Evolutionary conservation across 1,284 basidiomycete species (phyloP), one percentile per base, ranked within the genome.

Genomic region (Phlebopus sp.): DNA sequence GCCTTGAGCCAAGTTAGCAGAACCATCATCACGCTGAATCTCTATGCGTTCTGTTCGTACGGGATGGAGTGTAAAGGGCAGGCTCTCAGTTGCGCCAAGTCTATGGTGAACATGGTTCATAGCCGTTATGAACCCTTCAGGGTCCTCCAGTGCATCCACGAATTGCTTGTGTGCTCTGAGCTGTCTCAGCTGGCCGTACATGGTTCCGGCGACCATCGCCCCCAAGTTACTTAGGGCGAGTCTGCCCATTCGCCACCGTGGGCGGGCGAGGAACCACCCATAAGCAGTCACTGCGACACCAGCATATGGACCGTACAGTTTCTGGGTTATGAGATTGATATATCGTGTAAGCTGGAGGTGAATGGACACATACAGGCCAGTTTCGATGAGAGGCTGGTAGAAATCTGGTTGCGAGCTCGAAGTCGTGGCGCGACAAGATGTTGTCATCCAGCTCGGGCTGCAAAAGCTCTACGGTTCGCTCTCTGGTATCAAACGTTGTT

Each of bases 381-480:
- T 67, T 57, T 39, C 72, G 72, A 52, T 73, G 72, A 44, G 59
- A 58, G 35, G 72, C 73, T 34, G 80, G 75, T 17, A 82, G 63
- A 64, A 83, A 82, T 30, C 59, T 56, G 49, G 69, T 57, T 15
- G 81, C 76, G 13, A 74, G 62, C 3, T 78, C 69, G 60, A 76
- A 85, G 69, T 86, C 84, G 42, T 73, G 72, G 21, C 57, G 59
- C 7, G 77, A 72, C 45, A 87, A 67, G 47, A 72, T 69, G 15
- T 78, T 79, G 23, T 71, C 67, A 35, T 85, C 79, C 37, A 78
- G 71, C 56, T 86, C 78, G 37, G 82, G 82, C 8, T 70, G 66
- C 32, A 86, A 71, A 45, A 86, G 77, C 25, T 68, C 62, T 47
- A 69, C 62, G 1, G 72, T 59, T 19, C 56, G 59, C 44, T 60